Conservation (phyloP, 2,329 filamentous ascomycete genomes). For the Aspergillus tubingensis region DNA sequence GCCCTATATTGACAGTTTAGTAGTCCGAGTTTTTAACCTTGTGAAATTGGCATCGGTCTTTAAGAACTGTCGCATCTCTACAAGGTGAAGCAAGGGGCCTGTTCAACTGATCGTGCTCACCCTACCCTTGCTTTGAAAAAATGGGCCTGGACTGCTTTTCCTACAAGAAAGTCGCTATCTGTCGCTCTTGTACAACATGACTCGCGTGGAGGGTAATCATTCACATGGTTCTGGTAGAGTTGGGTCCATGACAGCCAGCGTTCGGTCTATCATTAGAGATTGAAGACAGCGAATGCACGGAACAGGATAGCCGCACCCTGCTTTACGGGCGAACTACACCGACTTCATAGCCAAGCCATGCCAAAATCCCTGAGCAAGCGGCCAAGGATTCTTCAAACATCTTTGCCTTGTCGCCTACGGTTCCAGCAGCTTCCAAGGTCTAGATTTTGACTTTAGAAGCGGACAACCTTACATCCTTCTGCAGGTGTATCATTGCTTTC, state of each 20-base stretch:
- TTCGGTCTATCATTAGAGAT: background rate
- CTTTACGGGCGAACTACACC: background rate
- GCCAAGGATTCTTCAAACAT: background rate
- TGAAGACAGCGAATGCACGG: background rate
- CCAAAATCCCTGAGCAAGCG: background rate
- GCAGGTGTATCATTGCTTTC: background rate
- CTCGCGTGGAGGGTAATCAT: background rate
- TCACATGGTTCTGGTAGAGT: background rate
- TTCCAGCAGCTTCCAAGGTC: background rate
- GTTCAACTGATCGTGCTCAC: background rate
- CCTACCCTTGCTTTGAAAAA: background rate
- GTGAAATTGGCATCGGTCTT: background rate
- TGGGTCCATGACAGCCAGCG: background rate
- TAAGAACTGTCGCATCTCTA: background rate
- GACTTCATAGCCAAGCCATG: background rate
- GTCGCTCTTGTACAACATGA: background rate
- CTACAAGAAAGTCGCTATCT: background rate
- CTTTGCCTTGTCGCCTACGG: background rate
- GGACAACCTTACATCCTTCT: background rate
- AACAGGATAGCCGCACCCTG: background rate
- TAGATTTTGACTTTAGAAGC: background rate
- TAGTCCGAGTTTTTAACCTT: background rate
- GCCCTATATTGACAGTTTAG: no score
- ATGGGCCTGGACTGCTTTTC: background rate
- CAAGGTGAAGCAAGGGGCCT: background rate